A percentile compares a stretch with the other conserved stretches of the same genome.
Evolutionary conservation across 2,329 filamentous ascomycete genomes (phyloP).

Genomic region (Tympanopsis confertula): DNA sequence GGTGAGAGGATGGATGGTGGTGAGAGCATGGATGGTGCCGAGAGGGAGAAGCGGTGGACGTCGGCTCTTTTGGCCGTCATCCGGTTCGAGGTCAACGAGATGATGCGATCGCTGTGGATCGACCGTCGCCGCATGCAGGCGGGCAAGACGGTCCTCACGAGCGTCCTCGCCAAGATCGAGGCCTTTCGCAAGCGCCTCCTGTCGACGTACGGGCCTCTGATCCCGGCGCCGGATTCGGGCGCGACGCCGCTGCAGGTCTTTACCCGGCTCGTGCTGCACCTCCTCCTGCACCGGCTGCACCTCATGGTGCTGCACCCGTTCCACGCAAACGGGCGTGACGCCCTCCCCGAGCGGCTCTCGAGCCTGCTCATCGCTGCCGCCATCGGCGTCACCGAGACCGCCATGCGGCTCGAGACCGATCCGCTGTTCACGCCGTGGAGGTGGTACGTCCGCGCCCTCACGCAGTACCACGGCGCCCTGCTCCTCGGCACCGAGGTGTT

Average conservation of each 20-base stretch:
- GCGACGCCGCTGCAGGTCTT: slow-evolving; percentile 49
- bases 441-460: slow-evolving; percentile 63
- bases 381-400: slow-evolving; percentile 34
- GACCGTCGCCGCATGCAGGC: slow-evolving; percentile 55
- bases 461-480: slow-evolving; percentile 62
- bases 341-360: slow-evolving; percentile 49
- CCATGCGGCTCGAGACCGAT: slow-evolving; percentile 31
- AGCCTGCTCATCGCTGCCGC: slow-evolving; percentile 53
- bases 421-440: slow-evolving; percentile 41
- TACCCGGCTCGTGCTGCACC: slow-evolving; percentile 50
- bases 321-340: slow-evolving; percentile 30
- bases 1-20: no score
- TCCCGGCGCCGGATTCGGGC: no score
- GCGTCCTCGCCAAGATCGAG: slow-evolving; percentile 57
- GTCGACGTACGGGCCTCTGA: slow-evolving; percentile 51
- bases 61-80: slow-evolving; percentile 57
- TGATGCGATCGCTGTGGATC: slow-evolving; percentile 60
- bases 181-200: slow-evolving; percentile 54
- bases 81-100: slow-evolving; percentile 62
- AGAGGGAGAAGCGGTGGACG: slow-evolving; percentile 46
- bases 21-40: no score
- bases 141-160: slow-evolving; percentile 47
- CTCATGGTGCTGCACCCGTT: slow-evolving; percentile 61
- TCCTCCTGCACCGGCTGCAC: slow-evolving; percentile 51
- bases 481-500: slow-evolving; percentile 59